These are phyloP conservation scores for Colletotrichum coccodes DNA, from an alignment of 2,329 filamentous ascomycete species.

Conservation along the genomic window DNA sequence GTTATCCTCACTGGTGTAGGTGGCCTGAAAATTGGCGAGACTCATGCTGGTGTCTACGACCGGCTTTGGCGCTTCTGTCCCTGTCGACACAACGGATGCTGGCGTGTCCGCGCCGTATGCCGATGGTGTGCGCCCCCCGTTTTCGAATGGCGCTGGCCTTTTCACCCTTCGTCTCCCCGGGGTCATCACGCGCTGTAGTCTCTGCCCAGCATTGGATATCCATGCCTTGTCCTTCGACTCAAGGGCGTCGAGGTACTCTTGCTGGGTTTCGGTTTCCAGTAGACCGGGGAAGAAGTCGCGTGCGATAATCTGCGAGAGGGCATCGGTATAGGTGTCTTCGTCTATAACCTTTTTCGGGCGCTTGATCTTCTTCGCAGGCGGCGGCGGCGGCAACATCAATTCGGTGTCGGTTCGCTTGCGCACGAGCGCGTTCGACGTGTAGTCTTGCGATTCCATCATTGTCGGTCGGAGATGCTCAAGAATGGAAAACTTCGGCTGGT, in stretches of 20 bases:
- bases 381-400: constrained; percentile 91
- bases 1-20: constrained; percentile 97
- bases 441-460: constrained; percentile 48
- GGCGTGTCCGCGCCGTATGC: constrained; percentile 81
- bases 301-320: constrained; percentile 92
- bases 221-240: constrained; percentile 86
- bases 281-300: constrained; percentile 97
- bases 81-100: constrained; percentile 59
- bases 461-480: not conserved
- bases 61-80: constrained; percentile 49
- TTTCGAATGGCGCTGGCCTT: constrained; percentile 39
- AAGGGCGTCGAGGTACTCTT: constrained; percentile 91
- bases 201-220: constrained; percentile 83
- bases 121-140: constrained; percentile 67
- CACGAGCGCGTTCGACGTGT: constrained; percentile 67
- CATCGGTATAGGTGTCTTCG: constrained; percentile 92
- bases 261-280: constrained; percentile 84
- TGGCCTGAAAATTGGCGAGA: constrained; percentile 86
- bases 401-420: constrained; percentile 75
- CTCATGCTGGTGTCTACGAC: constrained; percentile 81
- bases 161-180: constrained; percentile 64
- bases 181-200: constrained; percentile 83
- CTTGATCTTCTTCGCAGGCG: constrained; percentile 88
- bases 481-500: not conserved
- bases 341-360: constrained; percentile 88